These are phyloP conservation scores for Globisporangium orthogonon DNA, from an alignment of 352 stramenopile species.

Conservation along the genomic window DNA sequence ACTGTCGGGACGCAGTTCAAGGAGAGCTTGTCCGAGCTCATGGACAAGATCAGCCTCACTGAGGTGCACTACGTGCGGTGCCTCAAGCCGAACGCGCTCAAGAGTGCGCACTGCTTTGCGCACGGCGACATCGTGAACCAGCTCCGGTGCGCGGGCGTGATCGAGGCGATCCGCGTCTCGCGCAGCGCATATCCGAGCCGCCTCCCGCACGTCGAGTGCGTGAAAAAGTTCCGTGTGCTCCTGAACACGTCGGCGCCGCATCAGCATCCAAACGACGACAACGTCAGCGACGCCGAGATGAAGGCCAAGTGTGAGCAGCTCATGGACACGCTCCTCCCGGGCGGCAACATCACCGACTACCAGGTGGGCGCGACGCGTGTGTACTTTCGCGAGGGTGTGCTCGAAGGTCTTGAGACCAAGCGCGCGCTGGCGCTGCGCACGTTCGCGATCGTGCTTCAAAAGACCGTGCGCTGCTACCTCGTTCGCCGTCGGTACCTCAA, in stretches of 20 bases:
- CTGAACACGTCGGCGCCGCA: conserved; percentile 21
- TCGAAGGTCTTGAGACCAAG: conserved; percentile 76
- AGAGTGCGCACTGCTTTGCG: conserved; percentile 65
- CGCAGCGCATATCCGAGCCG: conserved; percentile 82
- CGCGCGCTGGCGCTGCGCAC: conserved; percentile 64
- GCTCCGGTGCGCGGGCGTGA: conserved; percentile 77
- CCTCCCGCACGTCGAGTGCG: conserved; percentile 66
- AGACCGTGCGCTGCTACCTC: conserved; percentile 63
- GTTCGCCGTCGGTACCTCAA: conserved; percentile 42
- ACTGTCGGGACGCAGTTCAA: conserved; percentile 86
- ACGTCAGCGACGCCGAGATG: conserved; percentile 42
- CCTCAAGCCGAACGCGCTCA: conserved; percentile 75
- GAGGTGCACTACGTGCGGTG: conserved; percentile 86
- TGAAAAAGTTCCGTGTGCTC: conserved; percentile 78
- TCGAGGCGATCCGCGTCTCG: conserved; percentile 84
- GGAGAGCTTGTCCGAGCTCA: conserved; percentile 71
- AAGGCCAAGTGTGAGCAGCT: conserved; percentile 61
- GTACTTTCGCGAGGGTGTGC: conserved; percentile 81
- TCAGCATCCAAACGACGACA: conserved; percentile 5
- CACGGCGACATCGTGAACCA: conserved; percentile 78
- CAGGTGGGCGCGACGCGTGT: conserved; percentile 81
- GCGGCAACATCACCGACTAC: conserved; percentile 76
- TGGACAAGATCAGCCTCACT: conserved; percentile 84
- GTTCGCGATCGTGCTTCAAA: conserved; percentile 71
- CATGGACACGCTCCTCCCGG: conserved; percentile 58